phyloP scores from a whole-genome alignment of 2,329 filamentous ascomycete genomes.

The Diaporthe amygdali region DNA sequence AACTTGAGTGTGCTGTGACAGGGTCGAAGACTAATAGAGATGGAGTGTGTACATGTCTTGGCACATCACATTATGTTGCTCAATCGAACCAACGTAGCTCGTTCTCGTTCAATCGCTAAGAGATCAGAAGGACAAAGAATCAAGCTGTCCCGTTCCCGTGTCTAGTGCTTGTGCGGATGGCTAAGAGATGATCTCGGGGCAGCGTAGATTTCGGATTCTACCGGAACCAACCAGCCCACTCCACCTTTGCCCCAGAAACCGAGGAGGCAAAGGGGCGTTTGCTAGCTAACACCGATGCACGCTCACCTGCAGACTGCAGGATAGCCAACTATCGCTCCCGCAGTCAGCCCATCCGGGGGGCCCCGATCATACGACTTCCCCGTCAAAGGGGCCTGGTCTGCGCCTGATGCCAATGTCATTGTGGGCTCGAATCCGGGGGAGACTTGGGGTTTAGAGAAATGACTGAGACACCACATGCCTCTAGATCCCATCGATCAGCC shows the following conservation, averaged over 20 bases:
- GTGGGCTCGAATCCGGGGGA: constrained; percentile 24
- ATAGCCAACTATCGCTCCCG: not conserved
- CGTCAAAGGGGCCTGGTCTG: constrained; percentile 18
- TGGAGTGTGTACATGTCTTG: not conserved
- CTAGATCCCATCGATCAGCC: constrained; percentile 24
- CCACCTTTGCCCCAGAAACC: constrained; percentile 3
- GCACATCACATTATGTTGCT: not conserved
- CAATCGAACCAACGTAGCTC: not conserved
- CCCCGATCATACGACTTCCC: constrained; percentile 25
- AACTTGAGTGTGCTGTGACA: not conserved
- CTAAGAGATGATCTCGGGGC: not conserved
- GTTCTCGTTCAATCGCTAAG: not conserved
- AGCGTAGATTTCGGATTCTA: not conserved
- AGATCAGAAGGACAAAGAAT: not conserved
- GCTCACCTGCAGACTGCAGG: not conserved
- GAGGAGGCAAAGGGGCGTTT: not conserved
- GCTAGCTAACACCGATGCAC: not conserved
- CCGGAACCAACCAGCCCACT: constrained; percentile 14
- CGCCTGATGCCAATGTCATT: constrained; percentile 23
- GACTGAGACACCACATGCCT: constrained; percentile 15
- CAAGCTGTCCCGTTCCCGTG: not conserved
- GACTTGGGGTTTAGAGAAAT: constrained; percentile 8
- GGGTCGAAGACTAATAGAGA: not conserved
- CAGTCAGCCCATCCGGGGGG: constrained; percentile 25
- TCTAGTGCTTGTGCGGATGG: not conserved